Percentiles rank a stretch among this genome's conserved stretches.
phyloP scores from a whole-genome alignment of 148 eudicot genomes.

The Rhododendron williamsianum region DNA sequence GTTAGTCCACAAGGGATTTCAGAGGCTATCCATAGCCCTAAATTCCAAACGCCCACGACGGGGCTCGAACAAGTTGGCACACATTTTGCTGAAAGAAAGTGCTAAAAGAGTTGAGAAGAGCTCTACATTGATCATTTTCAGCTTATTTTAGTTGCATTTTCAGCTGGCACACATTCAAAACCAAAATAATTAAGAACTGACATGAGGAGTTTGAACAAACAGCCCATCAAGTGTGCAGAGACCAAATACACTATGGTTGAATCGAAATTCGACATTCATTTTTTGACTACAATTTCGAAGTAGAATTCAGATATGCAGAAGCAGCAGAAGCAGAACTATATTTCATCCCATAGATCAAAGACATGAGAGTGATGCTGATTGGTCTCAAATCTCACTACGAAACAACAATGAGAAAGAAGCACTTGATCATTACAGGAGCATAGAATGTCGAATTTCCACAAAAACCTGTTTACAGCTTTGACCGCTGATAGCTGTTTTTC shows the following conservation, averaged over 20 bases:
- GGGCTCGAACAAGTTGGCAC: too few species aligned
- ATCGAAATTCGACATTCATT: background rate
- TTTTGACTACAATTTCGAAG: too few species aligned
- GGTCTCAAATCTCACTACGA: background rate
- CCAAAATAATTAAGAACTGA: too few species aligned
- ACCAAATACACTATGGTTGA: background rate
- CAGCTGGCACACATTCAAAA: too few species aligned
- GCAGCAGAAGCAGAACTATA: background rate
- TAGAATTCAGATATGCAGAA: background rate
- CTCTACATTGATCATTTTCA: too few species aligned
- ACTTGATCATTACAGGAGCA: background rate
- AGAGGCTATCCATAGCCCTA: too few species aligned
- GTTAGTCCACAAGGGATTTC: too few species aligned
- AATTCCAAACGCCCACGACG: too few species aligned
- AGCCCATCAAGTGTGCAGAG: background rate
- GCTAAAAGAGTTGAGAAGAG: too few species aligned
- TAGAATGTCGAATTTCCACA: background rate
- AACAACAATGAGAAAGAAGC: background rate
- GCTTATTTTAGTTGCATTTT: too few species aligned
- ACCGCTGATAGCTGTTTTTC: background rate
- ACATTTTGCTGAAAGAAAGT: too few species aligned
- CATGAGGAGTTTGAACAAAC: too few species aligned
- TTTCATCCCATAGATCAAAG: background rate
- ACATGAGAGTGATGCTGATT: background rate
- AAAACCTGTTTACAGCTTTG: slow-evolving; percentile 14